Evolutionary conservation across 352 stramenopile species (phyloP), one percentile per base, ranked within the genome.

Genomic region (Globisporangium emineosum): DNA sequence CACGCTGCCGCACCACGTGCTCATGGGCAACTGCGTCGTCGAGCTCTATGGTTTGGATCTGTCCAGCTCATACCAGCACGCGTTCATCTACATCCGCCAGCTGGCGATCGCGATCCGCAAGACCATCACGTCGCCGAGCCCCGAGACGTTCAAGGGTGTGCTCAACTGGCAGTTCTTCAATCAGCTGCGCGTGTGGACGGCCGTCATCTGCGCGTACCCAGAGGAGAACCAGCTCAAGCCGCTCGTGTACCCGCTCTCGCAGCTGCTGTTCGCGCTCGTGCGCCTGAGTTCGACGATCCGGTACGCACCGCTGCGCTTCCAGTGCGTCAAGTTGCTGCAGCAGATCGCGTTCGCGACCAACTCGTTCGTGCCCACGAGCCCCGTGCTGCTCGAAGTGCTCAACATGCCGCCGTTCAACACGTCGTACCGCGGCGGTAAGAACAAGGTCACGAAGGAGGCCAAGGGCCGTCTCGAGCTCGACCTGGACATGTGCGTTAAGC

Each of bases 81-180:
- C 97, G 21, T 99, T 99, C 73, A 88, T 99, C 30, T 99, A 99
- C 81, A 98, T 99, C 58, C 92, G 98, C 32, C 95, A 99, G 73
- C 77, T 99, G 55, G 97, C 97, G n/a, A 93, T 99, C 60, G 93
- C 98, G 72, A 84, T 99, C 53, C 89, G 98, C 62, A 96, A 96
- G 58, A 98, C 97, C 15, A 96, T 99, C 71, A 93, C 88, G 58
- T 95, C 97, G 59, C 96, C 96, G n/a, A 96, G 89, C 25, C 76
- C 88, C 2, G 91, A 98, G 57, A 84, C 84, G 23, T 89, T 97
- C 67, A 85, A 93, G 75, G 67, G 67, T 59, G 81, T 98, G 30
- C 95, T 98, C 62, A 98, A 97, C 73, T 99, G 97, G 98, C 97
- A 99, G 77, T 99, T 98, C 64, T 84, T 99, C 60, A 98, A 99